Base-by-base conservation (phyloP, 306 rosid genomes). In the Alnus rubra region DNA sequence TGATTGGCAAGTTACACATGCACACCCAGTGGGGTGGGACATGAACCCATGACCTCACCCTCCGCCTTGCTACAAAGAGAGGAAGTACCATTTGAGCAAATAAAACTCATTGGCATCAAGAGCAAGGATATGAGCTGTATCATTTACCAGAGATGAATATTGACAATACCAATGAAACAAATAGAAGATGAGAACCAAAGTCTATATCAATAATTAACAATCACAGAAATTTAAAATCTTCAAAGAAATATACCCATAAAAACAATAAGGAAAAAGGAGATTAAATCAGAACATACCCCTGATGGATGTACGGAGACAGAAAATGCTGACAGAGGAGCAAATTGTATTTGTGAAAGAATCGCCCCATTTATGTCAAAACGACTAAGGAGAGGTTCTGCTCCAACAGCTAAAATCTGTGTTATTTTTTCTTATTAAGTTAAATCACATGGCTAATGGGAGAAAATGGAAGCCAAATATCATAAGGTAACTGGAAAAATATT, bases 301-400 rank as follows among this genome's bases (percentile, higher is more conserved):
- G 92, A 88, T 10, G 97, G 80, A 86, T 92, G 92, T 45, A 92
- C 74, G 28, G 97, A 90, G 86, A 94, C 76, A 48, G 97, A 92
- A 76, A 92, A 92, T 5, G 91, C 89, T 1, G 97, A 92, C 18
- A 79, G 88, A 83, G 98, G 89, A 75, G 92, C 98, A 79, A 97
- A 92, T 71, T 90, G 98, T 83, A 94, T 89, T 81, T 92, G 92
- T 62, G 98, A 92, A 73, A 94, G 97, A 85, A 92, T 81, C 4
- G 1, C 83, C 76, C 97, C 97, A 28, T 91, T 92, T 84, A 94
- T 89, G 90, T 91, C 89, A 78, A 81, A 90, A 65, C 95, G 94
- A 76, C 82, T 81, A 12, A 94, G 93, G 19, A 86, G 81, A 77
- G 97, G 98, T 82, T 89, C 94, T 37, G 97, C 96, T 44, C 98